Evolutionary conservation across 2,329 filamentous ascomycete species (phyloP), one percentile per base, ranked within the genome.

Genomic region (Alternaria brassicicola): DNA sequence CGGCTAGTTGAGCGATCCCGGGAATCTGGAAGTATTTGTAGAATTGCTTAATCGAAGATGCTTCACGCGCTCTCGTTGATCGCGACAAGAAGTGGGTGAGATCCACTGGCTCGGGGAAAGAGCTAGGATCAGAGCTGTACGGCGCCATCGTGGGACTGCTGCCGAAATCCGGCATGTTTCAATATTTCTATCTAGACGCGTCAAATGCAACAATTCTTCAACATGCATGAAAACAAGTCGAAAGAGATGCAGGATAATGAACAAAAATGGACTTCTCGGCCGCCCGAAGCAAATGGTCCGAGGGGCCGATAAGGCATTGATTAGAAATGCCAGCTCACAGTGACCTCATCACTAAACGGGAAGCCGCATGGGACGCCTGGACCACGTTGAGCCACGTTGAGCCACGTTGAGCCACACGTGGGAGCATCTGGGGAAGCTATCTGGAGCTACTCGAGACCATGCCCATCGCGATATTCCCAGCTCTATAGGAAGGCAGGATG

Each of bases 21-120:
- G 86, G 86, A 51, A 87, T 86, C 10, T 68, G 62, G 68, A 95
- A 95, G 79, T 91, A 96, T 78, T 92, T 92, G 82, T 97, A 97
- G 76, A 93, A 92, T 35, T 84, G 73, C 81, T 97, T 97, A 75
- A 96, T 84, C 41, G 81, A 81, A 71, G 88, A 95, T 6, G 85
- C 81, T 6, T 81, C 67, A 8, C 92, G 85, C 45, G 85, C 84
- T 70, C 84, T 88, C 46, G 92, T 89, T 42, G 87, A 83, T 56
- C 86, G 82, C 1, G 91, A 93, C 67, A 88, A 89, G 73, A 93
- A 89, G 74, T 97, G 91, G 66, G 88, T 89, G 60, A 97, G 82
- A 76, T 97, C 90, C 65, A 87, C 80, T 6, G 93, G 92, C 56
- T 76, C 73, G 48, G 79, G 75, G 28, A 81, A 70, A 50, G 63